A percentile compares a stretch with the other conserved stretches of the same genome.
These are phyloP conservation scores for Hypoxylon sp. DNA, from an alignment of 2,329 filamentous ascomycete genomes.

Conservation along the genomic window DNA sequence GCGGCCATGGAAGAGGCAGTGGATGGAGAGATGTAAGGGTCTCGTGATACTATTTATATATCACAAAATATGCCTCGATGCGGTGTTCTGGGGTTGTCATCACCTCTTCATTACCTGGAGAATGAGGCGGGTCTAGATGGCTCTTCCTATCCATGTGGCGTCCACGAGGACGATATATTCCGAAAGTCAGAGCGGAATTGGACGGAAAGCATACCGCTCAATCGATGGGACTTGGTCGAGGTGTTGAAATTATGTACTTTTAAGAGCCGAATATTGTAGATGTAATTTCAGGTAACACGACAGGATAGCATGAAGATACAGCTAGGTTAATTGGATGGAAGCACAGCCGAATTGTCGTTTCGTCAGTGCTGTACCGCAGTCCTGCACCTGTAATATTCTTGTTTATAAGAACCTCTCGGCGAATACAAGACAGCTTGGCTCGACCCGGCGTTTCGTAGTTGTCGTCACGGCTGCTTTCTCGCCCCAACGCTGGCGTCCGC, in stretches of 20 bases:
- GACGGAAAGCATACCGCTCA: not conserved
- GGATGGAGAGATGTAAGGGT: not conserved
- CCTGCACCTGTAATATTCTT: slow-evolving; percentile 31
- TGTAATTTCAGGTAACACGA: slow-evolving; percentile 28
- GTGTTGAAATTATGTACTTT: not conserved
- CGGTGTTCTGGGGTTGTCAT: slow-evolving; percentile 8
- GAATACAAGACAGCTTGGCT: slow-evolving; percentile 37
- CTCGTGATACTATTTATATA: slow-evolving; percentile 34
- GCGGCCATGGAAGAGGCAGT: not conserved
- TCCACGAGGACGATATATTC: slow-evolving; percentile 13
- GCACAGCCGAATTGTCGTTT: slow-evolving; percentile 16
- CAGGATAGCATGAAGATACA: slow-evolving; percentile 19
- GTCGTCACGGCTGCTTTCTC: slow-evolving; percentile 21
- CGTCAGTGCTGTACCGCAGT: slow-evolving; percentile 33
- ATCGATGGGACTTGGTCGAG: slow-evolving; percentile 1
- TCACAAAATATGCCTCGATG: not conserved
- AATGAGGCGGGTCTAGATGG: slow-evolving; percentile 13
- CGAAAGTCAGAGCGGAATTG: not conserved
- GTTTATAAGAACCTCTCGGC: slow-evolving; percentile 37
- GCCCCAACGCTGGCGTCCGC: slow-evolving; percentile 14
- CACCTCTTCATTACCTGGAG: slow-evolving; percentile 20
- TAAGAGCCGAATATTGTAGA: slow-evolving; percentile 11
- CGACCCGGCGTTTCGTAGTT: slow-evolving; percentile 29
- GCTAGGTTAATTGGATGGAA: slow-evolving; percentile 12
- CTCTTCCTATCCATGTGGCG: slow-evolving; percentile 12